phyloP scores from a whole-genome alignment of 208 protist species.

The Leishmania lainsoni region DNA sequence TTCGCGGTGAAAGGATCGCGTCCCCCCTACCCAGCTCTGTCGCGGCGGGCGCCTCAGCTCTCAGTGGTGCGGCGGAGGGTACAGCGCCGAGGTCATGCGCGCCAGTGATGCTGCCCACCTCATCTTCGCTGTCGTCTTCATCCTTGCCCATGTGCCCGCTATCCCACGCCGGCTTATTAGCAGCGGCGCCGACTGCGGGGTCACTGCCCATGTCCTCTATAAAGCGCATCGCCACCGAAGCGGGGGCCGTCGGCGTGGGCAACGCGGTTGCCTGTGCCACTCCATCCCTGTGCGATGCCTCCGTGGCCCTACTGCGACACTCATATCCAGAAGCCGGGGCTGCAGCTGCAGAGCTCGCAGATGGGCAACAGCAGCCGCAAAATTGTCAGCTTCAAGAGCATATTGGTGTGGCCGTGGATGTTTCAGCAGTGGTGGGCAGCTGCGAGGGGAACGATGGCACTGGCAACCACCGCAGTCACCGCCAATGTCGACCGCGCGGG shows the following conservation, averaged over 20 bases:
- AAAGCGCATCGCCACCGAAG: background rate
- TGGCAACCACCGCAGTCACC: background rate
- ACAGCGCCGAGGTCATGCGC: background rate
- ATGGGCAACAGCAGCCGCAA: slow-evolving; percentile 1
- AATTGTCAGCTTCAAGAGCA: background rate
- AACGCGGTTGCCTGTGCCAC: background rate
- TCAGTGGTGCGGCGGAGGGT: background rate
- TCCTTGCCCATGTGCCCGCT: background rate
- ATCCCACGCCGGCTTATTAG: background rate
- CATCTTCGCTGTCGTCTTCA: background rate
- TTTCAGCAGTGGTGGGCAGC: background rate
- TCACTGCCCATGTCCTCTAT: background rate
- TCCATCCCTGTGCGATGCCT: background rate
- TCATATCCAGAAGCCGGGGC: background rate
- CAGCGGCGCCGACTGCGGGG: background rate
- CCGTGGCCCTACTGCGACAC: background rate
- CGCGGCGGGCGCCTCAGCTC: background rate
- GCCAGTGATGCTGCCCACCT: background rate
- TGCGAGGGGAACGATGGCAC: background rate
- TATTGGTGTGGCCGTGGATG: background rate
- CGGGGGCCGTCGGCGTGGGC: background rate
- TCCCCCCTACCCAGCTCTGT: background rate
- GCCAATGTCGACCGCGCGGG: background rate
- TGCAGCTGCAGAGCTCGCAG: background rate
- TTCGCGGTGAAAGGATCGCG: background rate